Evolutionary conservation across 306 rosid species (phyloP).

Genomic region (Lotus japonicus): DNA sequence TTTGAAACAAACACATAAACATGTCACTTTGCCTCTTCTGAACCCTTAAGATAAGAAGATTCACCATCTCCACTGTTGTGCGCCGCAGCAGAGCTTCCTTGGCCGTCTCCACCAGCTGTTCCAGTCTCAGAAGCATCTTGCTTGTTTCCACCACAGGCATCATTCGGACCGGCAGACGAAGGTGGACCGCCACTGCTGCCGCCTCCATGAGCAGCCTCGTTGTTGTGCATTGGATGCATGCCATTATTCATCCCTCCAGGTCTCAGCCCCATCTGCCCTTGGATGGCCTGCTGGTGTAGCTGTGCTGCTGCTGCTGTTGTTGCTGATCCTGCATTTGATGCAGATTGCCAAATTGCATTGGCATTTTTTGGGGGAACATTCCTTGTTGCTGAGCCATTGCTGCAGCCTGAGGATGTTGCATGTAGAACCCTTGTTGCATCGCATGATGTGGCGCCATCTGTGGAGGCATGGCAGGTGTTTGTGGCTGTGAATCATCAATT

Average conservation of each 20-base stretch:
- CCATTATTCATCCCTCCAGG: conserved; percentile 73
- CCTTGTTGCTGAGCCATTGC: conserved; percentile 94
- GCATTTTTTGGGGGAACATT: conserved; percentile 70
- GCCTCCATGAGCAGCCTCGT: conserved; percentile 52
- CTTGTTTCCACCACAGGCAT: conserved; percentile 68
- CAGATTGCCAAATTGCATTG: conserved; percentile 66
- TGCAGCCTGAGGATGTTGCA: conserved; percentile 97
- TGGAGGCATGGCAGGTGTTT: no score
- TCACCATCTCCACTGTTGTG: conserved; percentile 65
- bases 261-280: conserved; percentile 88
- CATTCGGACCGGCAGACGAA: conserved; percentile 40
- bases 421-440: conserved; percentile 82
- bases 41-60: conserved; percentile 35
- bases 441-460: conserved; percentile 91
- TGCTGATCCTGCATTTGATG: conserved; percentile 83
- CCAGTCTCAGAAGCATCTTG: conserved; percentile 66
- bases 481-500: no score
- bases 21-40: conserved; percentile 61
- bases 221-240: conserved; percentile 73
- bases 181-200: conserved; percentile 55
- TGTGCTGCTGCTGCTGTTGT: conserved; percentile 43
- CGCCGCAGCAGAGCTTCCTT: conserved; percentile 50
- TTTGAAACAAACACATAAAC: conserved; percentile 17
- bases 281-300: conserved; percentile 76
- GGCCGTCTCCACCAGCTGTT: conserved; percentile 61